These are phyloP conservation scores for Helicosporidium sp. DNA, from an alignment of 139 green algal species.

Conservation along the genomic window DNA sequence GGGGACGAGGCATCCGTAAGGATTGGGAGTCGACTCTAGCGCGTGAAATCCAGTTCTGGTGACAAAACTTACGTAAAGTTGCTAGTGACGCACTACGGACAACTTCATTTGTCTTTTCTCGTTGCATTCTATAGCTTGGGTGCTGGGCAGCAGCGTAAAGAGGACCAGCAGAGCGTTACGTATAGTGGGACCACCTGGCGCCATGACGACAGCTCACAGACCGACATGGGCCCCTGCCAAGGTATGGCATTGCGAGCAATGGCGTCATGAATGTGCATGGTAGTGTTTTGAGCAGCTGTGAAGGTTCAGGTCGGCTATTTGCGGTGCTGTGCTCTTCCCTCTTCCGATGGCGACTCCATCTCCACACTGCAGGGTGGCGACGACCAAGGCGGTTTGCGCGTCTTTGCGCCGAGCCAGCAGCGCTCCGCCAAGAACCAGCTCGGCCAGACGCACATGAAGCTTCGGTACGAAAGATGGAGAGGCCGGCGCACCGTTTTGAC, in stretches of 20 bases:
- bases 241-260: no score
- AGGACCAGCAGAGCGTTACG: not conserved
- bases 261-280: no score
- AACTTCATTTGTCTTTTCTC: no score
- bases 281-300: not conserved
- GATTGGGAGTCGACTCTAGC: not conserved
- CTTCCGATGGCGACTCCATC: not conserved
- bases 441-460: constrained; percentile 60
- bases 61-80: no score
- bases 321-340: not conserved
- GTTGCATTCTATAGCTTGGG: no score
- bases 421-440: constrained; percentile 46
- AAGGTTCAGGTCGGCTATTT: no score
- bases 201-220: constrained; percentile 61
- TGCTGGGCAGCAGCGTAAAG: no score
- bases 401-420: constrained; percentile 41
- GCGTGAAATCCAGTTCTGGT: no score
- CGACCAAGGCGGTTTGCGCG: constrained; percentile 61
- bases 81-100: no score
- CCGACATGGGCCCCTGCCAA: constrained; percentile 69
- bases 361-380: constrained; percentile 36
- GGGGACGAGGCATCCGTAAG: no score
- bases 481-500: not conserved
- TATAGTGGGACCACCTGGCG: not conserved
- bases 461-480: no score